Conservation (phyloP, 2,329 filamentous ascomycete genomes). For the Fusarium chaquense region DNA sequence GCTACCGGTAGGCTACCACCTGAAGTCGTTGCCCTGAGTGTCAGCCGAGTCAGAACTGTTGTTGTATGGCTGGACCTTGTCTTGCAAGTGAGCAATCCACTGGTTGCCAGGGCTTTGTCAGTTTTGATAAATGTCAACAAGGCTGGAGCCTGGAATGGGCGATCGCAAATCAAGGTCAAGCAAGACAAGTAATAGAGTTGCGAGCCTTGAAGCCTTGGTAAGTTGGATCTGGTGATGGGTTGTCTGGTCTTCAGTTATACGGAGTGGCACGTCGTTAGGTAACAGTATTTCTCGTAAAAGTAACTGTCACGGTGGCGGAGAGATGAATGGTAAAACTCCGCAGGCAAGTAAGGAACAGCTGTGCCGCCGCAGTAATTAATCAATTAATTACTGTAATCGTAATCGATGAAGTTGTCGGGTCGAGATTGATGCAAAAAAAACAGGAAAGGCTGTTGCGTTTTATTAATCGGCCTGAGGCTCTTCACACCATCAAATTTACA, state of each 20-base stretch:
- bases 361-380: slow-evolving; percentile 15
- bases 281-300: slow-evolving; percentile 15
- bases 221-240: slow-evolving; percentile 11
- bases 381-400: neutral
- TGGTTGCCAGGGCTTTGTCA: slow-evolving; percentile 31
- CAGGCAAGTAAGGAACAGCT: slow-evolving; percentile 4
- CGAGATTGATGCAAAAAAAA: slow-evolving; percentile 8
- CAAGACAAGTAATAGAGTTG: slow-evolving; percentile 31
- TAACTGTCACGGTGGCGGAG: slow-evolving; percentile 13
- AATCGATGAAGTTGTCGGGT: slow-evolving; percentile 23
- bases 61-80: slow-evolving; percentile 26
- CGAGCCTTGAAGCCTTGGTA: slow-evolving; percentile 22
- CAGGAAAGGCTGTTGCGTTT: slow-evolving; percentile 29
- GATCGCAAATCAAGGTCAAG: slow-evolving; percentile 16
- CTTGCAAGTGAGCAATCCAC: slow-evolving; percentile 27
- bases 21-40: slow-evolving; percentile 32
- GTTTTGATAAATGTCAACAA: slow-evolving; percentile 35
- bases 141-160: slow-evolving; percentile 44
- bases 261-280: slow-evolving; percentile 22
- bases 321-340: slow-evolving; percentile 27
- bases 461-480: slow-evolving; percentile 41
- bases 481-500: slow-evolving; percentile 36
- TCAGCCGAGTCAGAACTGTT: slow-evolving; percentile 27
- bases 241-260: slow-evolving; percentile 28
- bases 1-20: slow-evolving; percentile 30